phyloP scores from a whole-genome alignment of 148 eudicot species.

The Rhododendron ferrugineum region DNA sequence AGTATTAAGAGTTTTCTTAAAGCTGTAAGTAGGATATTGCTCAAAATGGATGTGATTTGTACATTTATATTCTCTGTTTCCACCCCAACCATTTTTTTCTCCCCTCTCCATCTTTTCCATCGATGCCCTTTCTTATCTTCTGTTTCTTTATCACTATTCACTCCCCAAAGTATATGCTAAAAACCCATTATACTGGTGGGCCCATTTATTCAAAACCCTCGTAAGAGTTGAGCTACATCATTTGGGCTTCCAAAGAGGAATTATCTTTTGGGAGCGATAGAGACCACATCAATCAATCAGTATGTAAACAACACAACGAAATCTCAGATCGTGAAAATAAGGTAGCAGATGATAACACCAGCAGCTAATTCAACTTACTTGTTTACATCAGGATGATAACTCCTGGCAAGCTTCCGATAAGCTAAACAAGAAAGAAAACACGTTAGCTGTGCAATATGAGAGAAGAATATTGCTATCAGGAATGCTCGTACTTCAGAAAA shows the following conservation, averaged over 20 bases:
- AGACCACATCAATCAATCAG: not conserved
- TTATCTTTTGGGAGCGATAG: not conserved
- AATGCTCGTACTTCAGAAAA: not conserved
- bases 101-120: not conserved
- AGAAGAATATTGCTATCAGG: not conserved
- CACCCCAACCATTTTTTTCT: not conserved
- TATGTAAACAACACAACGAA: not conserved
- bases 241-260: not conserved
- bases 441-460: not conserved
- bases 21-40: not conserved
- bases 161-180: not conserved
- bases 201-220: not conserved
- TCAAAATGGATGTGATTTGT: not conserved
- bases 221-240: not conserved
- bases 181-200: not conserved
- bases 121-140: not conserved
- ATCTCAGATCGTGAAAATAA: not conserved
- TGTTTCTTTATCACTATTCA: not conserved
- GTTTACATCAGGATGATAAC: constrained; percentile 96
- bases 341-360: not conserved
- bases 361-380: constrained; percentile 47
- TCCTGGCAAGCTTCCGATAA: constrained; percentile 96
- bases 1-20: not conserved
- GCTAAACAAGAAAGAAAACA: constrained; percentile 44
- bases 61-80: not conserved